These are phyloP conservation scores for Prunus dulcis DNA, from an alignment of 306 rosid species.

Conservation along the genomic window DNA sequence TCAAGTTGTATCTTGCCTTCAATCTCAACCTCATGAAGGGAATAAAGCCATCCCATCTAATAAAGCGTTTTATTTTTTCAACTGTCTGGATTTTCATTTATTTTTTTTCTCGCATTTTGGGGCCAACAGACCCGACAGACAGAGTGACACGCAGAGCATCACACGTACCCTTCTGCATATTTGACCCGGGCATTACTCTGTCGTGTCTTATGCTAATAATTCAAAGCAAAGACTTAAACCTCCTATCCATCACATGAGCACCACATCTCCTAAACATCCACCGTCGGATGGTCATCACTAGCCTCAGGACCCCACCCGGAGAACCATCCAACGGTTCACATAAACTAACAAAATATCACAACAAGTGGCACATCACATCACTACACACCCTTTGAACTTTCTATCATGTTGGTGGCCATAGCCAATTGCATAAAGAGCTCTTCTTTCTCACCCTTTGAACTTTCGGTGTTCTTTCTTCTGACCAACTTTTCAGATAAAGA, in stretches of 20 bases:
- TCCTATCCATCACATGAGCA: background rate
- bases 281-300: background rate
- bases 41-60: background rate
- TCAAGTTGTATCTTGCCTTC: background rate
- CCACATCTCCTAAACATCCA: background rate
- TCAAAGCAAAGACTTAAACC: background rate
- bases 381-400: background rate
- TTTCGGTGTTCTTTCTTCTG: slow-evolving; percentile 15
- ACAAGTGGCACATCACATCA: background rate
- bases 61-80: too few relatives aligned
- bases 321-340: background rate
- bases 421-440: background rate
- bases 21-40: background rate
- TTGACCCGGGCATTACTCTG: background rate
- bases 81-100: too few relatives aligned
- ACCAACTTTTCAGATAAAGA: background rate
- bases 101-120: background rate
- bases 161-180: background rate
- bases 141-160: background rate
- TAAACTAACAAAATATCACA: background rate
- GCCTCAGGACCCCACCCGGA: background rate
- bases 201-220: background rate
- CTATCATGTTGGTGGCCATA: background rate
- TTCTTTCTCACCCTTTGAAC: slow-evolving; percentile 10
- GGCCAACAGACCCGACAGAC: background rate